Evolutionary conservation across 495 filamentous ascomycete genomes (phyloP).

Genomic region (Hypoxylon fuscum): DNA sequence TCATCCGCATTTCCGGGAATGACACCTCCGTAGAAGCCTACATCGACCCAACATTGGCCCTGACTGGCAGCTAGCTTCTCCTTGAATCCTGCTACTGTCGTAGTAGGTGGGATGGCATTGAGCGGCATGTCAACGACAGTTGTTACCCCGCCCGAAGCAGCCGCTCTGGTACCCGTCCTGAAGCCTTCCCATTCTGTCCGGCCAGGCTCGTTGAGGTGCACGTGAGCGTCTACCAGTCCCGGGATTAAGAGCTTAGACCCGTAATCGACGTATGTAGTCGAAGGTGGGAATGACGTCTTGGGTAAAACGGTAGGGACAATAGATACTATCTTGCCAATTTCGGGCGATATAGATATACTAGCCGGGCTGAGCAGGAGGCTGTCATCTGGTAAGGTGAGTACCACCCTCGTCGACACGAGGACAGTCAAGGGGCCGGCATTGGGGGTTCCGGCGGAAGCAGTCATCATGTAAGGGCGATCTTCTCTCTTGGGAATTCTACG

Average conservation of each 20-base stretch:
- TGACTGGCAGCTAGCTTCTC: conserved; percentile 86
- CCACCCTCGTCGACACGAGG: conserved; percentile 81
- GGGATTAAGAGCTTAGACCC: conserved; percentile 88
- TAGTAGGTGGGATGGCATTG: conserved; percentile 97
- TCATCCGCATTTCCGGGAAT: conserved; percentile 89
- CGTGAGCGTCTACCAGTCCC: conserved; percentile 94
- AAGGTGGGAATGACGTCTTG: conserved; percentile 72
- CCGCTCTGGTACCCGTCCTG: conserved; percentile 89
- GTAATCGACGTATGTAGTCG: conserved; percentile 81
- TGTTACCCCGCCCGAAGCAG: conserved; percentile 96
- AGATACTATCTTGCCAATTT: conserved; percentile 84
- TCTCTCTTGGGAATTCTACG: conserved; percentile 7
- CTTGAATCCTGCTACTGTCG: conserved; percentile 81
- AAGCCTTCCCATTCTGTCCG: conserved; percentile 99
- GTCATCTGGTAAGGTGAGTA: conserved; percentile 74
- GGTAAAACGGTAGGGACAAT: conserved; percentile 79
- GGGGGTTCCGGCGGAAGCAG: conserved; percentile 25
- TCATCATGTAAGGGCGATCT: conserved; percentile 37
- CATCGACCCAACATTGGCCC: conserved; percentile 97
- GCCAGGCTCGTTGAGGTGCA: conserved; percentile 97
- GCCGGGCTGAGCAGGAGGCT: conserved; percentile 62
- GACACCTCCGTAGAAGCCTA: conserved; percentile 96
- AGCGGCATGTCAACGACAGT: conserved; percentile 98
- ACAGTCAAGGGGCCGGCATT: conserved; percentile 58
- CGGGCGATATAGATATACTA: conserved; percentile 80